Evolutionary conservation across 768 basidiomycete species (phyloP).

Genomic region (Termitomyces titanicus): DNA sequence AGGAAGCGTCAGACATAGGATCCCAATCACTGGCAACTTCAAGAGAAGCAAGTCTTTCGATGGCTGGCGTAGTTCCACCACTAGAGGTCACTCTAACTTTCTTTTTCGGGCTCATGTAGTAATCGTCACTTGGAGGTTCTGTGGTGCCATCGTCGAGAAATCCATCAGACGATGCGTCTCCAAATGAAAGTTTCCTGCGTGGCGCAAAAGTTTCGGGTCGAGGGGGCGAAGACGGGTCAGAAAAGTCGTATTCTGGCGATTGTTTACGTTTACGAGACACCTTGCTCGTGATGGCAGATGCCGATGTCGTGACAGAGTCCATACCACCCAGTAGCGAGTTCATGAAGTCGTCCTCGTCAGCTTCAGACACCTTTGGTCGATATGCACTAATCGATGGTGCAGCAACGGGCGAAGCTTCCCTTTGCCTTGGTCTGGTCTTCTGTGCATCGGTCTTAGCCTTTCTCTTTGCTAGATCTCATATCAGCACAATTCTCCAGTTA

Average conservation of each 20-base stretch:
- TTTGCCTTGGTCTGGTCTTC: conserved; percentile 43
- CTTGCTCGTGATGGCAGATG: conserved; percentile 24
- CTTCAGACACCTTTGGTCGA: conserved; percentile 67
- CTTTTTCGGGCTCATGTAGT: conserved; percentile 67
- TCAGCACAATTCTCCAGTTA: not conserved
- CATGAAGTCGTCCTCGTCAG: conserved; percentile 91
- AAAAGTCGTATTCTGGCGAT: conserved; percentile 41
- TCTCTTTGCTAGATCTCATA: conserved; percentile 28
- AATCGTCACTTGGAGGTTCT: conserved; percentile 55
- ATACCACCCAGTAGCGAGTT: conserved; percentile 70
- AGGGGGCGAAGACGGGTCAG: conserved; percentile 36
- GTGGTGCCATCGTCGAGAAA: conserved; percentile 29
- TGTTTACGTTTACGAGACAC: conserved; percentile 66
- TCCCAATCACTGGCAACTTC: conserved; percentile 53
- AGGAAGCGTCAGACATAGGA: conserved; percentile 34
- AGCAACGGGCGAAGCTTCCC: conserved; percentile 47
- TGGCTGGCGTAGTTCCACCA: conserved; percentile 48
- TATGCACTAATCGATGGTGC: conserved; percentile 76
- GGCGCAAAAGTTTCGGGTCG: conserved; percentile 27
- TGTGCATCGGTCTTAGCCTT: conserved; percentile 35
- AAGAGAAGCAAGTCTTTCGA: conserved; percentile 54
- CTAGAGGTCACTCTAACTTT: conserved; percentile 43
- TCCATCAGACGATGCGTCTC: conserved; percentile 47
- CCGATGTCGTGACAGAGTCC: conserved; percentile 44
- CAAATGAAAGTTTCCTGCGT: conserved; percentile 28